These are phyloP conservation scores for Pleomassaria siparia DNA, from an alignment of 2,329 filamentous ascomycete species.

Conservation along the genomic window DNA sequence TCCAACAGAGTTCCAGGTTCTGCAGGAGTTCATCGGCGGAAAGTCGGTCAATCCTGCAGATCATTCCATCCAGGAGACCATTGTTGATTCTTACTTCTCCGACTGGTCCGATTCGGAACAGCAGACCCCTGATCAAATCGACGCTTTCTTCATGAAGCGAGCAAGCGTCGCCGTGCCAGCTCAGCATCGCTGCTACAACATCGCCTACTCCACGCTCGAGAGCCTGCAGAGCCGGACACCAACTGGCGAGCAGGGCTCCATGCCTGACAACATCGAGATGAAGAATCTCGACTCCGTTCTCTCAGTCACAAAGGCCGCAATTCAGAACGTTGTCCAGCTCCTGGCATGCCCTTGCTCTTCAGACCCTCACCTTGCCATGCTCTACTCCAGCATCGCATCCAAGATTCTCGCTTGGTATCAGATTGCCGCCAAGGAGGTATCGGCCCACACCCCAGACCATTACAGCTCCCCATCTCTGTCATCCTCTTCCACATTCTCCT, in stretches of 20 bases:
- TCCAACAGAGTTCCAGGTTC: slow-evolving; percentile 26
- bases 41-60: slow-evolving; percentile 26
- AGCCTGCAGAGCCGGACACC: slow-evolving; percentile 27
- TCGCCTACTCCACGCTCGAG: slow-evolving; percentile 34
- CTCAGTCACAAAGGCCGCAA: slow-evolving; percentile 27
- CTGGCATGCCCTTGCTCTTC: slow-evolving; percentile 34
- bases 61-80: slow-evolving; percentile 20
- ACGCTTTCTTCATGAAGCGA: slow-evolving; percentile 12
- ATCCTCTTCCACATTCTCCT: slow-evolving; percentile 12
- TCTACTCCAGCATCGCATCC: slow-evolving; percentile 37
- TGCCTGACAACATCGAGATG: slow-evolving; percentile 13
- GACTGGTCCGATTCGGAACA: slow-evolving; percentile 16
- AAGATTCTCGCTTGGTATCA: slow-evolving; percentile 39
- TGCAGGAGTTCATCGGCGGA: slow-evolving; percentile 28
- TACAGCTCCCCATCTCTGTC: slow-evolving; percentile 11
- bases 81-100: slow-evolving; percentile 16
- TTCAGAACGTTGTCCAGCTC: slow-evolving; percentile 30
- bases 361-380: slow-evolving; percentile 37
- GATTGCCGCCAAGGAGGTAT: slow-evolving; percentile 24
- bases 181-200: slow-evolving; percentile 32
- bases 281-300: slow-evolving; percentile 33
- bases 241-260: slow-evolving; percentile 9
- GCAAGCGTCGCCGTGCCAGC: slow-evolving; percentile 21
- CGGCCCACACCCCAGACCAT: slow-evolving; percentile 14
- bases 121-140: slow-evolving; percentile 15